Evolutionary conservation across 169 alveolate species (phyloP).

Genomic region (Plasmodium yoelii): DNA sequence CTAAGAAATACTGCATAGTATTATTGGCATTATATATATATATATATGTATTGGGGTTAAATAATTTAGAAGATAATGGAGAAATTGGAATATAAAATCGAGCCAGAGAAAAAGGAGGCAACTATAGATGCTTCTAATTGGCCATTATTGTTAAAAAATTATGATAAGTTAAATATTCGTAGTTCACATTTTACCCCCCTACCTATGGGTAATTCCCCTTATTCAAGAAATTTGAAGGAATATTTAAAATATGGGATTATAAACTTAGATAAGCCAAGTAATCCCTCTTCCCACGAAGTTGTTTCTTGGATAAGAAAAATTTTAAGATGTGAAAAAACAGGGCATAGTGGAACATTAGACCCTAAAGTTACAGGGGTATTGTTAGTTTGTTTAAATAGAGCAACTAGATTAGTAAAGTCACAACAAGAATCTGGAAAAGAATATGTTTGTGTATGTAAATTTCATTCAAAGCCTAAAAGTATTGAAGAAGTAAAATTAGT

Average conservation of each 20-base stretch:
- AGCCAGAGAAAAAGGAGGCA: conserved; percentile 71
- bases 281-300: conserved; percentile 99
- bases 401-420: conserved; percentile 99
- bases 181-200: conserved; percentile 99
- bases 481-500: conserved; percentile 86
- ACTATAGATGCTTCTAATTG: conserved; percentile 39
- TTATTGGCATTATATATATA: too few relatives aligned
- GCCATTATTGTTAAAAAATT: conserved; percentile 89
- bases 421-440: conserved; percentile 99
- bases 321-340: conserved; percentile 99
- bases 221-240: conserved; percentile 95
- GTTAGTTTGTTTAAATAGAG: conserved; percentile 98
- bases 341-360: conserved; percentile 99
- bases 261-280: conserved; percentile 99
- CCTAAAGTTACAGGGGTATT: conserved; percentile 99
- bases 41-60: too few relatives aligned
- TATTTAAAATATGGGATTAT: conserved; percentile 98
- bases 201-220: conserved; percentile 99
- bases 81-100: conserved; percentile 39
- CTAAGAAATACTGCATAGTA: too few relatives aligned
- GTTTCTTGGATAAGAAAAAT: conserved; percentile 99
- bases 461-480: conserved; percentile 92
- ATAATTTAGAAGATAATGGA: background rate
- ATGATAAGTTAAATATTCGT: conserved; percentile 95
- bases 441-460: conserved; percentile 97